A percentile compares a stretch with the other conserved stretches of the same genome.
phyloP scores from a whole-genome alignment of 805 yeast species.

The Ogataea trehaloabstinens region DNA sequence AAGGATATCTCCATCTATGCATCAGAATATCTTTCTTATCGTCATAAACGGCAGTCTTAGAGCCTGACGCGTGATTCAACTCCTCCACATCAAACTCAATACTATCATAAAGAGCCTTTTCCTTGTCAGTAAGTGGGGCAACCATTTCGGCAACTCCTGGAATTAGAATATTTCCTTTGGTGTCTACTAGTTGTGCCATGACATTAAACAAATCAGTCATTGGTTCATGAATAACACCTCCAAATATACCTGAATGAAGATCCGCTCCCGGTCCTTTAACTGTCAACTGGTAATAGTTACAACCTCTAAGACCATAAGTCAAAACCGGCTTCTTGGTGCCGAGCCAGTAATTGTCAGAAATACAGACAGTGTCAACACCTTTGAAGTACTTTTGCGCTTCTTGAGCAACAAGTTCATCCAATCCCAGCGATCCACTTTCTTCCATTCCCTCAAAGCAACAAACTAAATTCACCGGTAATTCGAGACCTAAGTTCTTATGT shows the following conservation, averaged over 20 bases:
- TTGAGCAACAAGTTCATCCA: constrained; percentile 74
- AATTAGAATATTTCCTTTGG: constrained; percentile 77
- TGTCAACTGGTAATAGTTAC: constrained; percentile 82
- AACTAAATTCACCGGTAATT: constrained; percentile 88
- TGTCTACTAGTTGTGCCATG: constrained; percentile 72
- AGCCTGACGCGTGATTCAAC: constrained; percentile 84
- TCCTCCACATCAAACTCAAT: constrained; percentile 85
- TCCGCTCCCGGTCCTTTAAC: constrained; percentile 95
- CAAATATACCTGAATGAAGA: constrained; percentile 95
- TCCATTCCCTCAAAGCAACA: constrained; percentile 99
- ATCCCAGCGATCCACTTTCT: constrained; percentile 92
- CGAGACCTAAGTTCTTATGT: constrained; percentile 77
- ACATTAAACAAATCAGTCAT: constrained; percentile 87
- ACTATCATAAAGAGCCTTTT: constrained; percentile 72
- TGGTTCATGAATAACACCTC: constrained; percentile 97
- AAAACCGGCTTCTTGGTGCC: constrained; percentile 96
- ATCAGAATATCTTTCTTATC: constrained; percentile 83
- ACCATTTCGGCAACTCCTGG: constrained; percentile 94
- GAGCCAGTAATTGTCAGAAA: constrained; percentile 97
- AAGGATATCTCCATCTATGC: constrained; percentile 99
- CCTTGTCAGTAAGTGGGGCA: constrained; percentile 84
- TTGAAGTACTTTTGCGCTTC: constrained; percentile 83
- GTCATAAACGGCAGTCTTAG: constrained; percentile 75
- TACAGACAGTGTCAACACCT: constrained; percentile 90
- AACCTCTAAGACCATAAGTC: constrained; percentile 97